Percentiles rank a stretch among this genome's conserved stretches.
Evolutionary conservation across 1,139 yeast genomes (phyloP).

Genomic region (Meyerozyma athensensis): DNA sequence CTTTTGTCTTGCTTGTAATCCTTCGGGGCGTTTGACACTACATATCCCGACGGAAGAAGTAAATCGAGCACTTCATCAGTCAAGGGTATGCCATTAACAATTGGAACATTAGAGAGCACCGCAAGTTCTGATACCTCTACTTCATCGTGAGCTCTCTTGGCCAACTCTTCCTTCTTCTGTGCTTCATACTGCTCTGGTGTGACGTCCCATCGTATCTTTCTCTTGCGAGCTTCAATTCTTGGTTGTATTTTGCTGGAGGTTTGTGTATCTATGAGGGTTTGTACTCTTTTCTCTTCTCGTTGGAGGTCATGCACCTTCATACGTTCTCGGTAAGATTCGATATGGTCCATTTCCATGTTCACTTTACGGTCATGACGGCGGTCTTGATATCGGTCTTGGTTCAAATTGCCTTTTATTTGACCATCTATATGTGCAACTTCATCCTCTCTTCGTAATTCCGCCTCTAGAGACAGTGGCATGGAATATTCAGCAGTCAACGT

Average conservation of each 20-base stretch:
- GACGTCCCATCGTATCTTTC: conserved; percentile 28
- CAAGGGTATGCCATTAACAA: conserved; percentile 42
- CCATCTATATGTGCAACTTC: background rate
- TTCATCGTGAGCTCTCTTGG: conserved; percentile 11
- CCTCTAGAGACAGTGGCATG: background rate
- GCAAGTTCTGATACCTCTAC: conserved; percentile 15
- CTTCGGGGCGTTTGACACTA: conserved; percentile 43
- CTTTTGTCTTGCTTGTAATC: conserved; percentile 34
- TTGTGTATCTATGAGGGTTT: conserved; percentile 15
- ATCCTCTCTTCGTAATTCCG: background rate
- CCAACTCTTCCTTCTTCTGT: conserved; percentile 8
- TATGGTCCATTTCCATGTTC: conserved; percentile 19
- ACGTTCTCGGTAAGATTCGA: conserved; percentile 29
- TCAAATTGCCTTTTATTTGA: conserved; percentile 1
- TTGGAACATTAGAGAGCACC: conserved; percentile 24
- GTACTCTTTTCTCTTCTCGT: conserved; percentile 25
- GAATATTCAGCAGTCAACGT: conserved; percentile 1
- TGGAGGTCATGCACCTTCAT: conserved; percentile 33
- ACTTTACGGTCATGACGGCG: conserved; percentile 21
- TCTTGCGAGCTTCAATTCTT: conserved; percentile 13
- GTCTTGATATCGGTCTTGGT: conserved; percentile 16
- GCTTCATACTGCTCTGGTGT: conserved; percentile 29
- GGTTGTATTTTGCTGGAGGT: conserved; percentile 15
- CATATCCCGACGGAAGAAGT: conserved; percentile 54
- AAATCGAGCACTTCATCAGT: conserved; percentile 47